Percentiles rank a stretch among this genome's conserved stretches.
Evolutionary conservation across 2,329 filamentous ascomycete species (phyloP).

Genomic region (Grosmannia clavigera): DNA sequence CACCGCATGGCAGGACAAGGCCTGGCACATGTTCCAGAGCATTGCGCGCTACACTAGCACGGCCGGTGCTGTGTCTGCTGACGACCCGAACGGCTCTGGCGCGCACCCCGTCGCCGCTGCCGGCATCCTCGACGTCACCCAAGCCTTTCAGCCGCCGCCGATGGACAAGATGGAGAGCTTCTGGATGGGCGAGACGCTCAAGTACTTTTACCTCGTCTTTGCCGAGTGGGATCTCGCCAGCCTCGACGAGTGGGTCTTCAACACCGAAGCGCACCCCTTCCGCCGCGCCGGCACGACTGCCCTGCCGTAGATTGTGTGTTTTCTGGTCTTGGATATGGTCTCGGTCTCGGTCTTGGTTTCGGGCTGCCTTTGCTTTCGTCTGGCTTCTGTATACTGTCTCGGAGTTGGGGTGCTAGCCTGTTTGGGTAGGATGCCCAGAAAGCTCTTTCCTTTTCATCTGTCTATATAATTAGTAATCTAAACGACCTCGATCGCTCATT

Average conservation of each 20-base stretch:
- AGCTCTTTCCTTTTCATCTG: neutral
- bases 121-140: slow-evolving; percentile 54
- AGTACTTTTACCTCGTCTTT: slow-evolving; percentile 55
- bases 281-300: slow-evolving; percentile 16
- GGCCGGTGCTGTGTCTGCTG: slow-evolving; percentile 12
- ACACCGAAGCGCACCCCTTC: slow-evolving; percentile 43
- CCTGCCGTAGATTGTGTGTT: neutral
- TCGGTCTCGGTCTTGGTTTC: neutral
- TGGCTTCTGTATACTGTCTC: neutral
- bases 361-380: neutral
- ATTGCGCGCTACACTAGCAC: slow-evolving; percentile 50
- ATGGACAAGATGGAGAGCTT: slow-evolving; percentile 63
- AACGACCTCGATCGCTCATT: neutral
- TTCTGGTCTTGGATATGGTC: neutral
- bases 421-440: neutral
- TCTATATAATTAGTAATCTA: neutral
- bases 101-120: slow-evolving; percentile 40
- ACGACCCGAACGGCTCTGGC: neutral
- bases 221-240: slow-evolving; percentile 44
- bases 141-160: slow-evolving; percentile 17
- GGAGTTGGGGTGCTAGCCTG: neutral
- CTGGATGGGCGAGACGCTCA: slow-evolving; percentile 58
- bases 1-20: slow-evolving; percentile 49
- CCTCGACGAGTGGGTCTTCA: slow-evolving; percentile 50
- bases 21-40: slow-evolving; percentile 62